phyloP scores from a whole-genome alignment of 441 rosid genomes.

The Corymbia citriodora region DNA sequence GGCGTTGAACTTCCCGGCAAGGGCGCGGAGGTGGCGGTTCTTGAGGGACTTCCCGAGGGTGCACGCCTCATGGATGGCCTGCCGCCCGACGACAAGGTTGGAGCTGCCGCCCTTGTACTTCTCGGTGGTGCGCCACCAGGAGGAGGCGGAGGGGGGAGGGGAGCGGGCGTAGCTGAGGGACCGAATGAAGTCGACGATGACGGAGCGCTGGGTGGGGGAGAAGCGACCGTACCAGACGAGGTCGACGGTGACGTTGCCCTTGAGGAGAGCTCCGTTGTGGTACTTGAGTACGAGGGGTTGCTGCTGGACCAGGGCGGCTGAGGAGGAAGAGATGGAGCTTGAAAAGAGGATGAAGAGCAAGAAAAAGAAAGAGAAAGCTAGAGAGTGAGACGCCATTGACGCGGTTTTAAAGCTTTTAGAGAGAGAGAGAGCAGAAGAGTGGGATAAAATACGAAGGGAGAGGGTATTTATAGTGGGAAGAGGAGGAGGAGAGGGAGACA shows the following conservation, averaged over 20 bases:
- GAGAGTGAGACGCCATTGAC: background rate
- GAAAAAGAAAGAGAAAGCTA: background rate
- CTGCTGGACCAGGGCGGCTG: conserved; percentile 52
- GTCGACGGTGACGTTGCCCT: conserved; percentile 66
- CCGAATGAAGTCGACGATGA: conserved; percentile 67
- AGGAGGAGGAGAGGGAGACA: background rate
- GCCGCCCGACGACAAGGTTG: conserved; percentile 45
- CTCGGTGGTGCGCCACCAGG: conserved; percentile 77
- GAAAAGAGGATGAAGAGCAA: background rate
- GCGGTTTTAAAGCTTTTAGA: background rate
- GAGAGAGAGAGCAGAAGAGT: too few species aligned
- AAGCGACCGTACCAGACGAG: conserved; percentile 82
- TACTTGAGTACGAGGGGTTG: conserved; percentile 73
- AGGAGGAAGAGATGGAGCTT: background rate
- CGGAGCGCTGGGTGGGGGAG: conserved; percentile 61
- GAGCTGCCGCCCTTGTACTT: conserved; percentile 59
- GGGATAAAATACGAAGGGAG: background rate
- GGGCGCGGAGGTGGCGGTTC: conserved; percentile 33
- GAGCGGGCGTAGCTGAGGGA: conserved; percentile 35
- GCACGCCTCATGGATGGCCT: conserved; percentile 46
- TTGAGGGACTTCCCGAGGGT: conserved; percentile 53
- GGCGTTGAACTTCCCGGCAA: conserved; percentile 39
- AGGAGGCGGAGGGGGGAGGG: conserved; percentile 43
- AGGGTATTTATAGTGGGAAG: background rate
- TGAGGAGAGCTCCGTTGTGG: conserved; percentile 73